These are phyloP conservation scores for Tetrapisispora fleetii DNA, from an alignment of 805 yeast genomes.

Conservation along the genomic window DNA sequence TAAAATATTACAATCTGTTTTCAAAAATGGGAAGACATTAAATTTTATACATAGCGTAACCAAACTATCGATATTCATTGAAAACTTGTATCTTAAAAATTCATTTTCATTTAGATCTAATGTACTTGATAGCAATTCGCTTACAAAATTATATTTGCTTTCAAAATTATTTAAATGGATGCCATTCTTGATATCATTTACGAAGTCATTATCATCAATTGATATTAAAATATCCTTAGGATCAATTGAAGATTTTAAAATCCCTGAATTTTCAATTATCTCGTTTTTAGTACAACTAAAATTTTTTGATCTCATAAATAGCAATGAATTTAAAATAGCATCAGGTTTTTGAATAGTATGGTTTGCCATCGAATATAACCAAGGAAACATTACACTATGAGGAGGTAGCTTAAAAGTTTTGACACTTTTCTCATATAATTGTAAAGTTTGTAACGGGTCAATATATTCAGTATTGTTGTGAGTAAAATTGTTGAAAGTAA, in stretches of 20 bases:
- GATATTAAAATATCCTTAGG: slow-evolving; percentile 45
- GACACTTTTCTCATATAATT: slow-evolving; percentile 12
- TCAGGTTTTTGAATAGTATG: background rate
- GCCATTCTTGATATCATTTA: background rate
- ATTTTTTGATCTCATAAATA: slow-evolving; percentile 2
- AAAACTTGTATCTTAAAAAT: background rate
- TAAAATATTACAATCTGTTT: slow-evolving; percentile 34
- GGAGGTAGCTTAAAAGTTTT: slow-evolving; percentile 38
- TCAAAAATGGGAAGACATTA: slow-evolving; percentile 35
- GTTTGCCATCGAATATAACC: slow-evolving; percentile 73
- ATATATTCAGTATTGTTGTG: background rate
- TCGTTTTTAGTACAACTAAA: background rate
- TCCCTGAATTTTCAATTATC: slow-evolving; percentile 28
- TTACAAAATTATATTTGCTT: slow-evolving; percentile 1
- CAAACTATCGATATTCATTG: slow-evolving; percentile 13
- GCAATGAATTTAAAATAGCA: background rate
- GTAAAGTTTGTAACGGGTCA: slow-evolving; percentile 6
- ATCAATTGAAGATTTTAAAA: slow-evolving; percentile 45
- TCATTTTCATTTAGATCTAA: slow-evolving; percentile 17
- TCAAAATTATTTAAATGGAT: background rate
- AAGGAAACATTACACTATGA: slow-evolving; percentile 68
- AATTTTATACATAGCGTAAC: slow-evolving; percentile 19
- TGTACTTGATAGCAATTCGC: background rate
- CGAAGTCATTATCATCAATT: background rate
- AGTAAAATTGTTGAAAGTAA: background rate